These are phyloP conservation scores for Allium cepa DNA, from an alignment of 106 monocot species.

Conservation along the genomic window DNA sequence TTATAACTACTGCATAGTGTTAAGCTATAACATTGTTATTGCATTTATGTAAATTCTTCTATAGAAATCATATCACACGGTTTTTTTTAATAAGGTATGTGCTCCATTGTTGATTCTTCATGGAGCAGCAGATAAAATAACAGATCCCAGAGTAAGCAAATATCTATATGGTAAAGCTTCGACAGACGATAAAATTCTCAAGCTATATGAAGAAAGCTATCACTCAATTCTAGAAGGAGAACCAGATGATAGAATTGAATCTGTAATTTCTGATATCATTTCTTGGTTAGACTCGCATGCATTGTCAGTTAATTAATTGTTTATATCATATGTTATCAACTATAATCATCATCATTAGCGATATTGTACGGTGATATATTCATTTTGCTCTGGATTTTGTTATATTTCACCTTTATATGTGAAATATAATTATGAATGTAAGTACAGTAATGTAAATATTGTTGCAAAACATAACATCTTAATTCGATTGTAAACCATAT, in stretches of 20 bases:
- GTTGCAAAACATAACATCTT: neutral
- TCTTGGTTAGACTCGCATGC: constrained; percentile 73
- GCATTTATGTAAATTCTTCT: neutral
- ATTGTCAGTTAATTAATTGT: constrained; percentile 7
- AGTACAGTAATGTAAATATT: too few relatives aligned
- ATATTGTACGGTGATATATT: neutral
- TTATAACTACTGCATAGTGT: neutral
- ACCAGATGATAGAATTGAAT: constrained; percentile 69
- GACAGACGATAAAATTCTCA: constrained; percentile 69
- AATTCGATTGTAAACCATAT: neutral
- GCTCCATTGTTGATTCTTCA: constrained; percentile 85
- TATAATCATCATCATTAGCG: too few relatives aligned
- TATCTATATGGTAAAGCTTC: constrained; percentile 67
- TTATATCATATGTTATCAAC: too few relatives aligned
- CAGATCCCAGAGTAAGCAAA: constrained; percentile 79
- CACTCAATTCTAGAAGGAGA: constrained; percentile 92
- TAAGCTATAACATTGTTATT: neutral
- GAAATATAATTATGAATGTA: neutral
- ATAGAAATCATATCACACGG: neutral
- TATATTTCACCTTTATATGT: neutral
- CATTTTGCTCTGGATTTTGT: neutral
- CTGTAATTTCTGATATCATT: constrained; percentile 67
- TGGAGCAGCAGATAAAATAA: constrained; percentile 92
- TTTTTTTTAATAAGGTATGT: constrained; percentile 21
- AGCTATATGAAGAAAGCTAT: constrained; percentile 77